These are phyloP conservation scores for Peterozyma xylosa DNA, from an alignment of 805 yeast species.

Conservation along the genomic window DNA sequence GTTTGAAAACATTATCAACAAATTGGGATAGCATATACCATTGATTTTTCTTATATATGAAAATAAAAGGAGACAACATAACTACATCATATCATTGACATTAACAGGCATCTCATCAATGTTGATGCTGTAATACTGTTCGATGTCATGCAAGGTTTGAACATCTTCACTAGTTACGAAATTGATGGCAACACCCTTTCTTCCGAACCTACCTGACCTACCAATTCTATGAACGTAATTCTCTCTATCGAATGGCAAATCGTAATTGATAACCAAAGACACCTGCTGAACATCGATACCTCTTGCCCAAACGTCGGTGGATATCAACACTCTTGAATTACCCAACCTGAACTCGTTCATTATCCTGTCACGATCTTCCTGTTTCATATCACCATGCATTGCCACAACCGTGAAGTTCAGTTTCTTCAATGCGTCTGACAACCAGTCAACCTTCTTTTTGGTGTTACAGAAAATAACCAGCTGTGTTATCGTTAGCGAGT, in stretches of 20 bases:
- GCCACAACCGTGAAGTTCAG: conserved; percentile 87
- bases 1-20: neutral
- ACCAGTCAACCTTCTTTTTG: conserved; percentile 86
- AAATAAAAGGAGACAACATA: neutral
- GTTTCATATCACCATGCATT: conserved; percentile 95
- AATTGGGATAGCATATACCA: too few relatives aligned
- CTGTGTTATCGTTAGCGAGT: conserved; percentile 91
- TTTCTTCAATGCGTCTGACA: conserved; percentile 64
- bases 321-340: conserved; percentile 82
- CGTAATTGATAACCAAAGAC: conserved; percentile 90
- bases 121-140: conserved; percentile 82
- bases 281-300: conserved; percentile 98
- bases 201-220: conserved; percentile 97
- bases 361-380: conserved; percentile 85
- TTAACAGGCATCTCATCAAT: conserved; percentile 90
- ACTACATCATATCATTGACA: conserved; percentile 19
- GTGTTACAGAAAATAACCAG: conserved; percentile 98
- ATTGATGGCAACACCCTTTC: conserved; percentile 97
- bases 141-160: conserved; percentile 73
- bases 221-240: conserved; percentile 97
- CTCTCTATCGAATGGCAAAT: conserved; percentile 82
- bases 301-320: conserved; percentile 95
- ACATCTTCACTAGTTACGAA: conserved; percentile 79
- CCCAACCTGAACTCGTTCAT: conserved; percentile 97
- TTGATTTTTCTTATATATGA: too few relatives aligned